These are phyloP conservation scores for Cryptosporidium ryanae DNA, from an alignment of 169 alveolate genomes.

Conservation along the genomic window DNA sequence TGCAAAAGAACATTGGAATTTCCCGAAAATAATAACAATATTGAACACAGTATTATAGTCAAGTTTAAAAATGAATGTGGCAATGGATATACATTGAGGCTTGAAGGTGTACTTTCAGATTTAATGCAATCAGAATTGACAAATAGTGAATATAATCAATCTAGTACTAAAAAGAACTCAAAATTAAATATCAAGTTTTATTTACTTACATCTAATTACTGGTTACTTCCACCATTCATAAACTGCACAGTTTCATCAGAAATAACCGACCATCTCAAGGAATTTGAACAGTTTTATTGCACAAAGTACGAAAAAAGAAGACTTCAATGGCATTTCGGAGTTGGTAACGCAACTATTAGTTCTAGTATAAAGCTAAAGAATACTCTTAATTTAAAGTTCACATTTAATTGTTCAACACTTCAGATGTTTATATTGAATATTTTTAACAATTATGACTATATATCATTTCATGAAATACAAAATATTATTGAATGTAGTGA, in stretches of 20 bases:
- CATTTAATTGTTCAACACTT: slow-evolving; percentile 47
- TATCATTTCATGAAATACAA: slow-evolving; percentile 54
- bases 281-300: slow-evolving; percentile 23
- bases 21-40: neutral
- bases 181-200: slow-evolving; percentile 2
- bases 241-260: neutral
- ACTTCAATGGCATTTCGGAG: slow-evolving; percentile 65
- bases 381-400: neutral
- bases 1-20: slow-evolving; percentile 57
- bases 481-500: slow-evolving; percentile 25
- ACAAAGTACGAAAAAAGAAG: slow-evolving; percentile 58
- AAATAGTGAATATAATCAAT: slow-evolving; percentile 21
- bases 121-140: slow-evolving; percentile 45
- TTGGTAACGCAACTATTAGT: slow-evolving; percentile 22
- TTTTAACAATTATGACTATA: slow-evolving; percentile 43
- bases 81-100: slow-evolving; percentile 42
- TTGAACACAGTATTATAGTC: slow-evolving; percentile 27
- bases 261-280: slow-evolving; percentile 1
- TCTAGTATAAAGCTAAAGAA: slow-evolving; percentile 3
- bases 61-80: slow-evolving; percentile 68
- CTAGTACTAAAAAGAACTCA: neutral
- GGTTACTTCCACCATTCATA: slow-evolving; percentile 27
- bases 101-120: slow-evolving; percentile 67
- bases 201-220: slow-evolving; percentile 43
- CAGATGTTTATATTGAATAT: slow-evolving; percentile 60